phyloP scores from a whole-genome alignment of 805 yeast species.

The Priceomyces castillae region DNA sequence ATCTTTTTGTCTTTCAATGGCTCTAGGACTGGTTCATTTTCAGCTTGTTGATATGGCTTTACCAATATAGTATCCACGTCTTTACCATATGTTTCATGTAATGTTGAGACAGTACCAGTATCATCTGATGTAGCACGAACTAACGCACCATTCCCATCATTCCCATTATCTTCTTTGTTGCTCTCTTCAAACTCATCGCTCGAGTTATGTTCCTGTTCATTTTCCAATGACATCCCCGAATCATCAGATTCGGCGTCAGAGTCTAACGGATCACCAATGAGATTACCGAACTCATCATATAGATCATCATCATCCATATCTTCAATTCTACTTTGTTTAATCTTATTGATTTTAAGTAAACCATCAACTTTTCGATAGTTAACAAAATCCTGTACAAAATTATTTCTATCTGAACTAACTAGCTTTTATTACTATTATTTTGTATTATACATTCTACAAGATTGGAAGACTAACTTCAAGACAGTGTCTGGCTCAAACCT shows the following conservation, averaged over 20 bases:
- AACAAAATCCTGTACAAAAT: neutral
- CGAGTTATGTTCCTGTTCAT: conserved; percentile 7
- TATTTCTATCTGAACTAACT: neutral
- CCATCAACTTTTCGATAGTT: neutral
- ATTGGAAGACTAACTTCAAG: neutral
- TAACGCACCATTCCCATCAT: conserved; percentile 13
- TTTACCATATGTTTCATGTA: conserved; percentile 15
- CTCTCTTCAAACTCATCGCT: conserved; percentile 1
- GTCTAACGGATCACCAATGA: conserved; percentile 50
- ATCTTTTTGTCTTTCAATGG: conserved; percentile 45
- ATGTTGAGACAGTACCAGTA: conserved; percentile 5
- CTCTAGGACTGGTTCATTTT: conserved; percentile 61
- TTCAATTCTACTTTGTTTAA: neutral
- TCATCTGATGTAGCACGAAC: conserved; percentile 8
- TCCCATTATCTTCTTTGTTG: conserved; percentile 12
- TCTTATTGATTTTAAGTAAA: neutral
- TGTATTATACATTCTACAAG: neutral
- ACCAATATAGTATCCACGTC: conserved; percentile 65
- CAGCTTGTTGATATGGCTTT: conserved; percentile 32
- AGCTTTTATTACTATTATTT: neutral
- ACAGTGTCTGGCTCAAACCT: neutral
- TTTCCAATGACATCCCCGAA: conserved; percentile 12
- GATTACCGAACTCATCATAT: conserved; percentile 82
- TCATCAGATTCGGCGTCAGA: conserved; percentile 42
- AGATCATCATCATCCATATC: conserved; percentile 59